These are phyloP conservation scores for Chaetomium sp. DNA, from an alignment of 2,329 filamentous ascomycete genomes.

Conservation along the genomic window DNA sequence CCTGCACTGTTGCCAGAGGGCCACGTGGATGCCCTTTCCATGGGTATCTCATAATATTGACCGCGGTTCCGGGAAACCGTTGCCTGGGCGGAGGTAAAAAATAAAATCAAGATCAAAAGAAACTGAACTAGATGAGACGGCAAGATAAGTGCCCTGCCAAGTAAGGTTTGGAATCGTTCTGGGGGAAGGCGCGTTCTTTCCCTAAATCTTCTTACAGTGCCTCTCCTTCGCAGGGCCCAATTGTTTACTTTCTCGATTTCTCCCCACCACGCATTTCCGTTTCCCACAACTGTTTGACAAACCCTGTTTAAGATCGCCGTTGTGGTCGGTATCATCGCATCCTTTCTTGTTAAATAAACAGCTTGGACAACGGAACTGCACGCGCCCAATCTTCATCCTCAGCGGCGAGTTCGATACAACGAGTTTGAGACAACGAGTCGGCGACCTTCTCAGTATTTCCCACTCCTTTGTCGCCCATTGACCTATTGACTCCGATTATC, in stretches of 20 bases:
- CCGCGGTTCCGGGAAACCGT: neutral
- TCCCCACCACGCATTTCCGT: neutral
- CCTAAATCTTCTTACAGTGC: neutral
- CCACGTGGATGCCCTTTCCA: neutral
- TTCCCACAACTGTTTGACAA: neutral
- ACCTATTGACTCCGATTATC: neutral
- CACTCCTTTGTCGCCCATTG: neutral
- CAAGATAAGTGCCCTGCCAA: neutral
- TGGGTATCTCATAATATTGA: neutral
- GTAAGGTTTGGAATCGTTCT: neutral
- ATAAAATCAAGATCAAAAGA: neutral
- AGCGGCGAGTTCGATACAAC: neutral
- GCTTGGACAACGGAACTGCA: neutral
- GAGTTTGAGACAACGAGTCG: neutral
- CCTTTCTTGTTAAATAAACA: constrained; percentile 1
- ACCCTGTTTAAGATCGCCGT: neutral
- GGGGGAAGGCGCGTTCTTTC: constrained; percentile 4
- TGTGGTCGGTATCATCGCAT: neutral
- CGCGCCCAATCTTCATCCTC: neutral
- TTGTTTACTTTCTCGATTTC: neutral
- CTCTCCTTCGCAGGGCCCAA: neutral
- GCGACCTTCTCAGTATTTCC: neutral
- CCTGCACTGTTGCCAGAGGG: neutral
- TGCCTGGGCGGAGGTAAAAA: neutral
- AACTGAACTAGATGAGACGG: too few species aligned